Evolutionary conservation across 2,329 filamentous ascomycete species (phyloP).

Genomic region (Xylaria digitata): DNA sequence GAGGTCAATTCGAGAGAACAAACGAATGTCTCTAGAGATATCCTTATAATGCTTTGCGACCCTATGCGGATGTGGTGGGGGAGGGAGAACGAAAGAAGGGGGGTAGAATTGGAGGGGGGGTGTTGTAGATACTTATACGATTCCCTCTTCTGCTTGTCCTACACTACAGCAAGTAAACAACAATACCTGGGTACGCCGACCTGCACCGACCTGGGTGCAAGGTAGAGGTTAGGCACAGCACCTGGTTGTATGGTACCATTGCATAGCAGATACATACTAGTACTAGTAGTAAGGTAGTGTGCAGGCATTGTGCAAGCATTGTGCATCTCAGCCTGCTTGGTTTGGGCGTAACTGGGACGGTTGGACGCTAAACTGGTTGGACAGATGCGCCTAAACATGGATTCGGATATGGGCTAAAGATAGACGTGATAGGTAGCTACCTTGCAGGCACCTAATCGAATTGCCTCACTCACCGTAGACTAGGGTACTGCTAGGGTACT

Average conservation of each 20-base stretch:
- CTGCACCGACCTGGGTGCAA: too few relatives aligned
- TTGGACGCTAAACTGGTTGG: conserved; percentile 22
- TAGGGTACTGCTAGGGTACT: conserved; percentile 14
- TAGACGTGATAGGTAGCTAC: neutral
- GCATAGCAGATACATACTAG: too few relatives aligned
- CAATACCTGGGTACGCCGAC: too few relatives aligned
- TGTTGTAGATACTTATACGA: conserved; percentile 54
- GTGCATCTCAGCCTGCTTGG: conserved; percentile 34
- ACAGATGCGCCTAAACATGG: conserved; percentile 2
- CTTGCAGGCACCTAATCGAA: neutral
- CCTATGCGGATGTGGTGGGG: conserved; percentile 66
- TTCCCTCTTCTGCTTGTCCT: conserved; percentile 1
- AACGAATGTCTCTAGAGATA: conserved; percentile 65
- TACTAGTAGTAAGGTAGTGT: too few relatives aligned
- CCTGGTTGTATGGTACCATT: too few relatives aligned
- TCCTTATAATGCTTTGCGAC: conserved; percentile 68
- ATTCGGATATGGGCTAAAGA: conserved; percentile 2
- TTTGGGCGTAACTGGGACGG: conserved; percentile 27
- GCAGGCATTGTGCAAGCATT: neutral
- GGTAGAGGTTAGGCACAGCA: neutral
- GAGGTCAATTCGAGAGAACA: conserved; percentile 49
- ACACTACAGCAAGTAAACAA: neutral
- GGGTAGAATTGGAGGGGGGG: conserved; percentile 52
- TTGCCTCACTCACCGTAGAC: conserved; percentile 20
- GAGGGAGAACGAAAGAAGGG: conserved; percentile 61